phyloP scores from a whole-genome alignment of 2,329 filamentous ascomycete species.

The Phialophora verrucosa region DNA sequence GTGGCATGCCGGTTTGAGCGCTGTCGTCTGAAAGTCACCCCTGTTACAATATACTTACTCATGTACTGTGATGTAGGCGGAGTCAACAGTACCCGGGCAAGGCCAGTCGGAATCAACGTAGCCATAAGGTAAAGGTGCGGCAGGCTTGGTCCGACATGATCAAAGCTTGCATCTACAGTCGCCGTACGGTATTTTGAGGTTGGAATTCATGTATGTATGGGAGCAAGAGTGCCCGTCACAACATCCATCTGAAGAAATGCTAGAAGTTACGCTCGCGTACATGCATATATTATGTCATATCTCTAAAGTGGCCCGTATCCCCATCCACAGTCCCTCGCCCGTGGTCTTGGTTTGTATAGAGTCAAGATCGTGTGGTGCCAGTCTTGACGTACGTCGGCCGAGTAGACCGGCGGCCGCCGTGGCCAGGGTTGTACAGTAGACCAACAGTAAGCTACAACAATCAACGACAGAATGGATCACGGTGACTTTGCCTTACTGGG shows the following conservation, averaged over 20 bases:
- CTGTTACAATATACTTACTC: conserved; percentile 18
- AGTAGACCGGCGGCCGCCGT: conserved; percentile 1
- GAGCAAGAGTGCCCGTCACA: not conserved
- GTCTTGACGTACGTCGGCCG: conserved; percentile 23
- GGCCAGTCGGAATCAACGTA: conserved; percentile 36
- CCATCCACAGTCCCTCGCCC: too few relatives aligned
- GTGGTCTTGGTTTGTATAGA: not conserved
- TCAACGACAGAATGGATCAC: too few relatives aligned
- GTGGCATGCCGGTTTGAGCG: conserved; percentile 40
- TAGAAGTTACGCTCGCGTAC: too few relatives aligned
- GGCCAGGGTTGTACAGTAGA: not conserved
- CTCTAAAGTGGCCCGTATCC: too few relatives aligned
- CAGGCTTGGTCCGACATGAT: conserved; percentile 22
- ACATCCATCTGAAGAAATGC: too few relatives aligned
- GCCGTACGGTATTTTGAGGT: not conserved
- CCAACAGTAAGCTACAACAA: not conserved
- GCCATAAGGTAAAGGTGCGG: conserved; percentile 24
- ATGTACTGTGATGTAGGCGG: conserved; percentile 36
- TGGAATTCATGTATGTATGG: not conserved
- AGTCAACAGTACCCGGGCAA: conserved; percentile 23
- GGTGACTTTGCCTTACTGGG: not conserved
- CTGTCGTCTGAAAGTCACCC: not conserved
- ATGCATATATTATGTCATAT: too few relatives aligned
- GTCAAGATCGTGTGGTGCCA: not conserved
- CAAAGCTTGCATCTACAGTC: too few relatives aligned